These are phyloP conservation scores for Diaporthe eres DNA, from an alignment of 2,329 filamentous ascomycete species.

Conservation along the genomic window DNA sequence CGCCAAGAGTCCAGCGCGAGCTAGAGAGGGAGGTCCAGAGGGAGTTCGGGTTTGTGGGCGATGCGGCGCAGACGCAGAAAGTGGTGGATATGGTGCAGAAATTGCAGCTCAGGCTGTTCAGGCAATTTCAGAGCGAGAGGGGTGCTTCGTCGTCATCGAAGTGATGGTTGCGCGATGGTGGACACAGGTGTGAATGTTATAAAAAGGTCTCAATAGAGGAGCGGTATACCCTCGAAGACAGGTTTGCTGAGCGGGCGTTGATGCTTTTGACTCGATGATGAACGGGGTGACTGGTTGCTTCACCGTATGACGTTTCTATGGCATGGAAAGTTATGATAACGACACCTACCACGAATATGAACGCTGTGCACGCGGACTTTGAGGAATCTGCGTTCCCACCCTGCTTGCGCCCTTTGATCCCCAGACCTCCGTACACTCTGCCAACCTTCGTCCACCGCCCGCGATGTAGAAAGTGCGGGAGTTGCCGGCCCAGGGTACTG, in stretches of 20 bases:
- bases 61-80: slow-evolving; percentile 38
- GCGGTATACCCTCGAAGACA: neutral
- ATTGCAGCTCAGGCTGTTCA: slow-evolving; percentile 40
- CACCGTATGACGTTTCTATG: neutral
- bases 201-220: neutral
- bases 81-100: slow-evolving; percentile 42
- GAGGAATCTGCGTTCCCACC: neutral
- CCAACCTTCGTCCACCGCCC: rapidly evolving
- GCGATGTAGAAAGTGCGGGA: too few relatives aligned
- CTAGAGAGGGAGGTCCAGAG: slow-evolving; percentile 40
- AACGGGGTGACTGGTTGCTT: neutral
- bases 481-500: neutral
- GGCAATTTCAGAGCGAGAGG: slow-evolving; percentile 32
- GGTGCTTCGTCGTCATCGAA: neutral
- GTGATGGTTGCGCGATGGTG: neutral
- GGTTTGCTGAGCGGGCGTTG: slow-evolving; percentile 8
- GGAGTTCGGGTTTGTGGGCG: slow-evolving; percentile 41
- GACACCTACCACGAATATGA: slow-evolving; percentile 23
- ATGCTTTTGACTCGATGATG: neutral
- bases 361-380: neutral
- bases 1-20: slow-evolving; percentile 40
- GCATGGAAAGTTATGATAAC: slow-evolving; percentile 8
- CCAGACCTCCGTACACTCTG: neutral
- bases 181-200: neutral
- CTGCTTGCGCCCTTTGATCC: too few relatives aligned